A percentile compares a stretch with the other conserved stretches of the same genome.
Evolutionary conservation across 139 green algal genomes (phyloP).

Genomic region (Asterochloris sp.): DNA sequence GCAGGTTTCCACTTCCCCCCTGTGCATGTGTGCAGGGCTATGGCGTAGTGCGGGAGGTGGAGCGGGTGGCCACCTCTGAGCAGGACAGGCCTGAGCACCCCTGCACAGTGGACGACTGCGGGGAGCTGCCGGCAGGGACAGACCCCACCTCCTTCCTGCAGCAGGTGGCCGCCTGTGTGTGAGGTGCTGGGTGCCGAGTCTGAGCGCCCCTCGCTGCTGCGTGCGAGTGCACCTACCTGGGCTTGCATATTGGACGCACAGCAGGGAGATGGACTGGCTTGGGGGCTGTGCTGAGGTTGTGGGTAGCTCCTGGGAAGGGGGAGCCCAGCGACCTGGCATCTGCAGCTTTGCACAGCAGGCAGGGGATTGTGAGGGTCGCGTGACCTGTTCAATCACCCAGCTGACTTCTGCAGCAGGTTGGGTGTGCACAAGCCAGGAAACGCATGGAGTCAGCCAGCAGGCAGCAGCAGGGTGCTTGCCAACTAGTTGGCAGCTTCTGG

Average conservation of each 20-base stretch:
- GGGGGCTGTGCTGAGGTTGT: neutral
- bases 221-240: neutral
- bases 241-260: neutral
- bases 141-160: neutral
- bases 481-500: no score
- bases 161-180: neutral
- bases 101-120: conserved; percentile 37
- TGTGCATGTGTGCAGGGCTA: conserved; percentile 32
- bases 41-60: conserved; percentile 43
- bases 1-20: no score
- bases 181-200: no score
- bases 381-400: no score
- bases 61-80: conserved; percentile 37
- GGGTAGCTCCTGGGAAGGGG: no score
- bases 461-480: no score
- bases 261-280: neutral
- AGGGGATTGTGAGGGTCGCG: no score
- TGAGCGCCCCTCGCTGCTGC: neutral
- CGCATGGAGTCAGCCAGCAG: no score
- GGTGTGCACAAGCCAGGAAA: no score
- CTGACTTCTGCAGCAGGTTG: no score
- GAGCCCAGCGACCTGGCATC: no score
- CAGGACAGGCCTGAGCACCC: conserved; percentile 27
- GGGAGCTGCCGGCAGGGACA: conserved; percentile 25
- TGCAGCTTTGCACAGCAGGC: no score